A percentile compares a stretch with the other conserved stretches of the same genome.
phyloP scores from a whole-genome alignment of 1,284 basidiomycete species.

The Hemileccinum hortonii region DNA sequence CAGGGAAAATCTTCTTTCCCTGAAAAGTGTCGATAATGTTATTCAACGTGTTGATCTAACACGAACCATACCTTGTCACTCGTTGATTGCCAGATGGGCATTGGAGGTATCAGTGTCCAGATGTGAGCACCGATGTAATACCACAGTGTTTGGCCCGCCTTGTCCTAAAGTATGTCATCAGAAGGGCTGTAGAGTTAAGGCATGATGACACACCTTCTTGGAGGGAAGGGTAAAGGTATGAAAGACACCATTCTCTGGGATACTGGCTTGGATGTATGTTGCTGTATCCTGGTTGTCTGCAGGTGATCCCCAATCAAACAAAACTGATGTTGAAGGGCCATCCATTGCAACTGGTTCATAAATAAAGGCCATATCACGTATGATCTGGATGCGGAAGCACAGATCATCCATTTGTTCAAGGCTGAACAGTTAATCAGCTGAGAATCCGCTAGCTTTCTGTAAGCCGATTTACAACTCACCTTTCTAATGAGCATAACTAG shows the following conservation, averaged over 20 bases:
- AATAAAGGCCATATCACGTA: slow-evolving; percentile 44
- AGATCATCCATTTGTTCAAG: slow-evolving; percentile 33
- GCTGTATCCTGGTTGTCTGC: slow-evolving; percentile 34
- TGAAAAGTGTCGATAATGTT: slow-evolving; percentile 15
- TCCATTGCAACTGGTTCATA: slow-evolving; percentile 56
- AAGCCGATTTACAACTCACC: slow-evolving; percentile 11
- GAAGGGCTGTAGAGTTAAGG: neutral
- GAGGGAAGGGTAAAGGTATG: slow-evolving; percentile 50
- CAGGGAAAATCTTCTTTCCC: slow-evolving; percentile 36
- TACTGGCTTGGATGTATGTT: slow-evolving; percentile 35
- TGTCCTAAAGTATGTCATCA: slow-evolving; percentile 29
- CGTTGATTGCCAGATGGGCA: slow-evolving; percentile 40
- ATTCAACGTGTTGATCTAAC: neutral
- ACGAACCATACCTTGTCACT: slow-evolving; percentile 33
- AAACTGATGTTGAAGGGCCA: slow-evolving; percentile 38
- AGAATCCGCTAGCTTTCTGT: neutral
- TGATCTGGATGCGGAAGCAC: slow-evolving; percentile 40
- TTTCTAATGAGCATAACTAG: slow-evolving; percentile 35
- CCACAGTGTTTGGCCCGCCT: slow-evolving; percentile 33
- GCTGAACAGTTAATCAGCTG: slow-evolving; percentile 22
- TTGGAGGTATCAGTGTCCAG: slow-evolving; percentile 35
- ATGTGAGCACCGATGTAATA: slow-evolving; percentile 46
- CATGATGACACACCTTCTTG: slow-evolving; percentile 37
- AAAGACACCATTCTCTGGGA: slow-evolving; percentile 23
- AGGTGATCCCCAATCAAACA: slow-evolving; percentile 52